Evolutionary conservation across 2,329 filamentous ascomycete genomes (phyloP).

Genomic region (Huntiella savannae): DNA sequence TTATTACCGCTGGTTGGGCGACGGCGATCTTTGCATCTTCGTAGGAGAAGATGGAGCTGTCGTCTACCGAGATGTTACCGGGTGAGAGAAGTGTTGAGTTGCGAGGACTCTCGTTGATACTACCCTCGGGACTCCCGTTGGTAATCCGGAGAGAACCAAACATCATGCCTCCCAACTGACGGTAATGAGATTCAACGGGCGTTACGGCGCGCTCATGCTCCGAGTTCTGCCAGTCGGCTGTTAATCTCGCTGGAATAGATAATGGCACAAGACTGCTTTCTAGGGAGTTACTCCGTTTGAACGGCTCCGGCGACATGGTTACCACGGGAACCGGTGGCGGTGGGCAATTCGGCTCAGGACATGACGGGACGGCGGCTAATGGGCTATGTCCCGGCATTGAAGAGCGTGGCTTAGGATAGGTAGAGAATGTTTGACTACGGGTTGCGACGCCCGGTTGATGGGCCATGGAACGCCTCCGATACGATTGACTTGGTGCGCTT

Average conservation of each 20-base stretch:
- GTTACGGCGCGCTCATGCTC: constrained; percentile 17
- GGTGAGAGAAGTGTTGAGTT: too few species aligned
- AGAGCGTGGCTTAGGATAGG: background rate
- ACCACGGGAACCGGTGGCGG: background rate
- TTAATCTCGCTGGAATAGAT: constrained; percentile 11
- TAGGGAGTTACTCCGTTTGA: background rate
- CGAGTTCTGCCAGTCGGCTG: constrained; percentile 11
- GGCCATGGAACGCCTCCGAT: constrained; percentile 28
- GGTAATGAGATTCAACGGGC: constrained; percentile 36
- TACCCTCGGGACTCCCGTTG: constrained; percentile 32
- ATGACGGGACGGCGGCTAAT: too few species aligned
- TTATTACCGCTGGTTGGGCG: too few species aligned
- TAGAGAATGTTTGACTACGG: constrained; percentile 16
- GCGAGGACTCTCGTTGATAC: too few species aligned
- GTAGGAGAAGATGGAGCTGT: too few species aligned
- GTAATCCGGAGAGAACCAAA: constrained; percentile 43
- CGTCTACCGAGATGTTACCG: too few species aligned
- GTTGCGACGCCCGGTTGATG: constrained; percentile 33
- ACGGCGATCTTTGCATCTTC: too few species aligned
- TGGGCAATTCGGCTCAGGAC: too few species aligned
- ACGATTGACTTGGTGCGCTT: constrained; percentile 29
- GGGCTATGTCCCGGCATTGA: background rate
- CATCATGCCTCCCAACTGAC: constrained; percentile 41
- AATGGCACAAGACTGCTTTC: background rate
- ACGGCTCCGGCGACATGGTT: background rate